These are phyloP conservation scores for Wickerhamomyces tratensis DNA, from an alignment of 805 yeast species.

Conservation along the genomic window DNA sequence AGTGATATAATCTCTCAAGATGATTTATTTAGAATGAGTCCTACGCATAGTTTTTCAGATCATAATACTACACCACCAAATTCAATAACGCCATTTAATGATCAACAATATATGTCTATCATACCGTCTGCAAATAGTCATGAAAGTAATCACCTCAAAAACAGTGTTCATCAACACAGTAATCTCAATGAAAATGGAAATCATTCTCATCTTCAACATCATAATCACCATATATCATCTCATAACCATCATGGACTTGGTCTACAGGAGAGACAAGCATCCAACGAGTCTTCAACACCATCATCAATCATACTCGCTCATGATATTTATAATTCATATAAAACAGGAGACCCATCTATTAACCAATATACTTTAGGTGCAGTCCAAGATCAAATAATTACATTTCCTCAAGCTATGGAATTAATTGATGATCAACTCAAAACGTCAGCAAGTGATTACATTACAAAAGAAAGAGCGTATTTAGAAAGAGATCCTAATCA, in stretches of 20 bases:
- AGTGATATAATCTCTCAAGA: slow-evolving; percentile 49
- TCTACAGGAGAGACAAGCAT: not conserved
- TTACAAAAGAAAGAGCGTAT: not conserved
- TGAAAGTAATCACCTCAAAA: too few relatives aligned
- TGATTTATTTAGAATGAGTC: slow-evolving; percentile 3
- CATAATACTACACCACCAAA: slow-evolving; percentile 7
- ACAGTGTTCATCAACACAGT: too few relatives aligned
- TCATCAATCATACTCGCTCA: slow-evolving; percentile 4
- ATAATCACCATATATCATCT: not conserved
- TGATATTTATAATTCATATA: slow-evolving; percentile 20
- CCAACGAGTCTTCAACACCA: slow-evolving; percentile 9
- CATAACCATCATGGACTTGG: too few relatives aligned
- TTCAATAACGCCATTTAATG: not conserved
- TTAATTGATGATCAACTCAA: slow-evolving; percentile 10
- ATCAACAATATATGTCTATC: too few relatives aligned
- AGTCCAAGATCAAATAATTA: slow-evolving; percentile 26
- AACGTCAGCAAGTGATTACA: not conserved
- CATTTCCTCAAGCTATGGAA: slow-evolving; percentile 52
- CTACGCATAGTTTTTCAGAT: slow-evolving; percentile 1
- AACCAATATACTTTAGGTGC: slow-evolving; percentile 64
- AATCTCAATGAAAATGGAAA: too few relatives aligned
- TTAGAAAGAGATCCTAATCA: not conserved
- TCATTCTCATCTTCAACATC: too few relatives aligned
- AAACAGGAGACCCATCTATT: slow-evolving; percentile 45
- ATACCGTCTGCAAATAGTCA: too few relatives aligned